phyloP scores from a whole-genome alignment of 2,329 filamentous ascomycete species.

The Neofusicoccum cordaticola region DNA sequence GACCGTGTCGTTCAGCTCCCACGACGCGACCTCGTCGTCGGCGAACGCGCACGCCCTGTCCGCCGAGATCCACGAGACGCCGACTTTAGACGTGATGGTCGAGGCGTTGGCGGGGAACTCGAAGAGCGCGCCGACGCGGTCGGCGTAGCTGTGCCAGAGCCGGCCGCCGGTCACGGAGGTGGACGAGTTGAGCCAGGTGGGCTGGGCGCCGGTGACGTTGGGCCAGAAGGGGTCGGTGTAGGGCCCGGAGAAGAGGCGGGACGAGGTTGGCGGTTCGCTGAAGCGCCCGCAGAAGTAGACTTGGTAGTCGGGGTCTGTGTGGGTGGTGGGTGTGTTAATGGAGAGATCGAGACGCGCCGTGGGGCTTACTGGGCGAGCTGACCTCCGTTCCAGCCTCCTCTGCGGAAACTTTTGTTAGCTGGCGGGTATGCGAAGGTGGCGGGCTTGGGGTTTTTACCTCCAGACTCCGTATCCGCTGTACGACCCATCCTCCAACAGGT shows the following conservation, averaged over 20 bases:
- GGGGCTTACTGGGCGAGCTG: neutral
- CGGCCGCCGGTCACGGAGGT: neutral
- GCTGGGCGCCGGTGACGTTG: slow-evolving; percentile 21
- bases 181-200: slow-evolving; percentile 28
- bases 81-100: slow-evolving; percentile 50
- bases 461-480: slow-evolving; percentile 29
- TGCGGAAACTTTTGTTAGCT: neutral
- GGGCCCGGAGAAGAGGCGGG: slow-evolving; percentile 19
- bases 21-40: slow-evolving; percentile 42
- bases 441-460: neutral
- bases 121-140: slow-evolving; percentile 54
- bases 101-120: slow-evolving; percentile 40
- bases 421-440: neutral
- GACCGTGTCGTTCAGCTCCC: slow-evolving; percentile 39
- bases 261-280: slow-evolving; percentile 20
- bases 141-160: slow-evolving; percentile 17
- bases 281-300: slow-evolving; percentile 31
- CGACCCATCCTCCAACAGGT: slow-evolving; percentile 23
- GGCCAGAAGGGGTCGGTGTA: slow-evolving; percentile 24
- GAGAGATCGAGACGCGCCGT: neutral
- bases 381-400: slow-evolving; percentile 32
- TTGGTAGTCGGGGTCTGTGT: slow-evolving; percentile 23
- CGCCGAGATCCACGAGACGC: slow-evolving; percentile 50
- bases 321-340: neutral
- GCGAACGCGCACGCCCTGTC: slow-evolving; percentile 48